phyloP scores from a whole-genome alignment of 805 yeast species.

The Myxozyma neotropica region DNA sequence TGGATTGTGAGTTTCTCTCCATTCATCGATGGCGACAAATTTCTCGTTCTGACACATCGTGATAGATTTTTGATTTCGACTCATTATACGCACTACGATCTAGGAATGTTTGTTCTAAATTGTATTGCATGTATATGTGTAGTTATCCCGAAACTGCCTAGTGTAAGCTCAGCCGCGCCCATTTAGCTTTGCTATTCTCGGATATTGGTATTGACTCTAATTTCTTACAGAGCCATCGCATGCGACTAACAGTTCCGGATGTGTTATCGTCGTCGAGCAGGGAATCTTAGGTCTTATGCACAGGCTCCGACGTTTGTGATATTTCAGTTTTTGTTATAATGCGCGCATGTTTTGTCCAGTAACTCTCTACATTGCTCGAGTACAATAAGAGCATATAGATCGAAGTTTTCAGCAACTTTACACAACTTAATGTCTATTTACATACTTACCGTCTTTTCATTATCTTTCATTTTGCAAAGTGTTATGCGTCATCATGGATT shows the following conservation, averaged over 20 bases:
- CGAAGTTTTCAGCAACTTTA: neutral
- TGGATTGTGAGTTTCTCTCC: conserved; percentile 48
- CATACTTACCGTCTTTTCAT: neutral
- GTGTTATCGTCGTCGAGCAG: conserved; percentile 4
- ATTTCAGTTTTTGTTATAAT: neutral
- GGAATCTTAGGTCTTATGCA: neutral
- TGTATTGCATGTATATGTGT: conserved; percentile 80
- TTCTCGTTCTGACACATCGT: neutral
- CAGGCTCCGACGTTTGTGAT: neutral
- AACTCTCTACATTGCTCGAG: neutral
- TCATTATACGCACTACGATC: conserved; percentile 84
- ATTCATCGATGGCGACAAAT: neutral
- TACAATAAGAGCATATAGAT: neutral
- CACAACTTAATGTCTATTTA: neutral
- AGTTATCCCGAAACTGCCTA: conserved; percentile 87
- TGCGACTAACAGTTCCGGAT: conserved; percentile 33
- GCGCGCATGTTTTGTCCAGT: neutral
- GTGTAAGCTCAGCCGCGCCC: conserved; percentile 20
- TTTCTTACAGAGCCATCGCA: conserved; percentile 29
- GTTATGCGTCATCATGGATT: no score
- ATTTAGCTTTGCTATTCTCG: neutral
- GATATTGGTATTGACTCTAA: neutral
- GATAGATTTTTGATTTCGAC: conserved; percentile 71
- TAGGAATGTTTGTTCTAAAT: conserved; percentile 76
- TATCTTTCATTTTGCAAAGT: neutral